Percentiles rank a stretch among this genome's conserved stretches.
These are phyloP conservation scores for Umbellularia californica DNA, from an alignment of 164 flowering plant species.

Conservation along the genomic window DNA sequence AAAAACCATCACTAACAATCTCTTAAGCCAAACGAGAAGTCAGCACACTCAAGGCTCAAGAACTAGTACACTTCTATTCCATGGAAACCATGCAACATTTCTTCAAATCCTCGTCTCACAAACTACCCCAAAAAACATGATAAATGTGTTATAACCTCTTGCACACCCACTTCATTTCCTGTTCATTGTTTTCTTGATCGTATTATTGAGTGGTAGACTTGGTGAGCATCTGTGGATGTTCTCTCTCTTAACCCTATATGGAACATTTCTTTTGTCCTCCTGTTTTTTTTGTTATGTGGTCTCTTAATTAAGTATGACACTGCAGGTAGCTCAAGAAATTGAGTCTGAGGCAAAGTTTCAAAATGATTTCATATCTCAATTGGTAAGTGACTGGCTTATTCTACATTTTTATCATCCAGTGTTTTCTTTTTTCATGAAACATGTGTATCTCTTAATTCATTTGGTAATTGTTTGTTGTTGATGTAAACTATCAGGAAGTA, in stretches of 20 bases:
- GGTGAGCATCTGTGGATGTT: neutral
- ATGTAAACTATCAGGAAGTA: neutral
- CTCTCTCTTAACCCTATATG: neutral
- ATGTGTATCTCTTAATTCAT: neutral
- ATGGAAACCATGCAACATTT: too few relatives aligned
- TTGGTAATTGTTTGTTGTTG: neutral
- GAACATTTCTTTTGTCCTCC: neutral
- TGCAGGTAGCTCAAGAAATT: constrained; percentile 60
- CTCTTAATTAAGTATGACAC: constrained; percentile 8
- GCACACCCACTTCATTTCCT: neutral
- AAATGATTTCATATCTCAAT: constrained; percentile 35
- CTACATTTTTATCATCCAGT: neutral
- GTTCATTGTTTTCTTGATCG: neutral
- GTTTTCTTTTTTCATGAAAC: neutral
- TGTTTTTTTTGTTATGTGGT: neutral
- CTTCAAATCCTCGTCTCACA: too few relatives aligned
- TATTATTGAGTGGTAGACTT: neutral
- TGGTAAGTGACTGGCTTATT: constrained; percentile 23
- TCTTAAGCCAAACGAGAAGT: too few relatives aligned
- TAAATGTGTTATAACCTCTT: too few relatives aligned
- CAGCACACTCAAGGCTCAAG: too few relatives aligned
- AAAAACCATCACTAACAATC: too few relatives aligned
- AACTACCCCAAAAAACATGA: too few relatives aligned
- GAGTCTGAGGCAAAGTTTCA: constrained; percentile 48
- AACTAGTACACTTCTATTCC: too few relatives aligned